Conservation (phyloP, 208 protist genomes). For the Crithidia fasciculata region DNA sequence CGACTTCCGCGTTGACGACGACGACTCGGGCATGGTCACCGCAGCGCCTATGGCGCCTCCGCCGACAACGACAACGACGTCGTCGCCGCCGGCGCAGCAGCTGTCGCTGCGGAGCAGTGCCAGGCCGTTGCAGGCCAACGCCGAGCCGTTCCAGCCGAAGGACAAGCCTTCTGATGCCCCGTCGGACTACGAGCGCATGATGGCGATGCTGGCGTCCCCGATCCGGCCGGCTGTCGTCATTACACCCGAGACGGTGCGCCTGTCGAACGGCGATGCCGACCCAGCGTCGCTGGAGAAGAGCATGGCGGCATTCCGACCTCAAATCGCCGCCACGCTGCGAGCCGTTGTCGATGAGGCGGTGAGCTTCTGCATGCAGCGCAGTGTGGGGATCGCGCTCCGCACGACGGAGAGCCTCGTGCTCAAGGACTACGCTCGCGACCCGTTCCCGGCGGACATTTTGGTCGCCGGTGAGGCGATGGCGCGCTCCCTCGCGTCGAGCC, state of each 20-base stretch:
- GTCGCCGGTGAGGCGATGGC: constrained; percentile 77
- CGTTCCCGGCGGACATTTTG: constrained; percentile 68
- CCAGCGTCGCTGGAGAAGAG: constrained; percentile 24
- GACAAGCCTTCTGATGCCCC: constrained; percentile 34
- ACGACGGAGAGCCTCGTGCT: constrained; percentile 93
- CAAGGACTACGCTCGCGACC: constrained; percentile 98
- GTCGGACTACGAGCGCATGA: constrained; percentile 31
- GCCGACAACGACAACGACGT: constrained; percentile 11
- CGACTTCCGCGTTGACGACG: constrained; percentile 84
- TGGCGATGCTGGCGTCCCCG: constrained; percentile 35
- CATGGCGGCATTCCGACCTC: constrained; percentile 37
- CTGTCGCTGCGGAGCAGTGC: constrained; percentile 35
- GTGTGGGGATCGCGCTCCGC: constrained; percentile 92
- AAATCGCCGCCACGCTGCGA: constrained; percentile 77
- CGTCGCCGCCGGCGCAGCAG: constrained; percentile 23
- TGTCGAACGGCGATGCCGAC: constrained; percentile 42
- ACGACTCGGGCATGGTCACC: constrained; percentile 26
- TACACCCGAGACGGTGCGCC: constrained; percentile 51
- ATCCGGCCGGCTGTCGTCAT: constrained; percentile 58
- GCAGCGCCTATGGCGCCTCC: constrained; percentile 20
- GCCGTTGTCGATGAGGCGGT: constrained; percentile 90
- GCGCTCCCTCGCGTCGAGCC: constrained; percentile 78
- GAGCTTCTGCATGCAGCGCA: constrained; percentile 91
- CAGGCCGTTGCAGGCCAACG: constrained; percentile 74
- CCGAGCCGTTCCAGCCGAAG: constrained; percentile 88